A percentile compares a stretch with the other conserved stretches of the same genome.
phyloP scores from a whole-genome alignment of 2,329 filamentous ascomycete species.

The Penicillium sp. region DNA sequence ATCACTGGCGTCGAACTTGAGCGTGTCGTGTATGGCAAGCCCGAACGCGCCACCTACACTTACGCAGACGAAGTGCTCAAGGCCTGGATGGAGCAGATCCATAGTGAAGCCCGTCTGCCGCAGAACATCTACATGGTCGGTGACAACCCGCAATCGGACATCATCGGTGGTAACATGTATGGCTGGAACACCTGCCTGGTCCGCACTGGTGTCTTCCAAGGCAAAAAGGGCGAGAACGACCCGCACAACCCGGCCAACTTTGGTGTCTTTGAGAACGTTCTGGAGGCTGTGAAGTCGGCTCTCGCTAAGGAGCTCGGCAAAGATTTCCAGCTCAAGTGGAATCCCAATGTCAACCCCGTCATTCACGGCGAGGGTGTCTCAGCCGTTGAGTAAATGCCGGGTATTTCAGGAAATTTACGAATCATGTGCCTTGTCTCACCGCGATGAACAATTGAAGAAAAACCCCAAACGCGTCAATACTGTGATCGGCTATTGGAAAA shows the following conservation, averaged over 20 bases:
- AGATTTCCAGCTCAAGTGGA: conserved; percentile 68
- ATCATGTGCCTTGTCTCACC: background rate
- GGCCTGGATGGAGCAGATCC: conserved; percentile 69
- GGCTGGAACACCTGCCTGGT: conserved; percentile 77
- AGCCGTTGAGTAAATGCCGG: conserved; percentile 54
- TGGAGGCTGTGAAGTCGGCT: conserved; percentile 63
- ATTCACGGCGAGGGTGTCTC: conserved; percentile 49
- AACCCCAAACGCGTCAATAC: too few species aligned
- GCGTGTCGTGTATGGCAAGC: conserved; percentile 71
- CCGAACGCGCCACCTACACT: conserved; percentile 69
- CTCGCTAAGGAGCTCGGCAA: conserved; percentile 64
- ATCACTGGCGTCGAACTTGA: conserved; percentile 65
- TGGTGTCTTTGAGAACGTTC: conserved; percentile 67
- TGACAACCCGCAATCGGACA: conserved; percentile 68
- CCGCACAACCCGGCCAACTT: conserved; percentile 71
- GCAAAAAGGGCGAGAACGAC: conserved; percentile 60
- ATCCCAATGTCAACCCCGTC: conserved; percentile 64
- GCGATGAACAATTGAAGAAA: too few species aligned
- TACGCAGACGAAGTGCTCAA: conserved; percentile 68
- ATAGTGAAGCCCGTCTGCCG: conserved; percentile 64
- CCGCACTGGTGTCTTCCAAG: conserved; percentile 71
- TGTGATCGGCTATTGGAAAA: too few species aligned
- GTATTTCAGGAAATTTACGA: background rate
- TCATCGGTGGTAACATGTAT: conserved; percentile 72
- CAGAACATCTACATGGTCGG: conserved; percentile 71